phyloP scores from a whole-genome alignment of 2,329 filamentous ascomycete species.

The Diaporthe sp. region DNA sequence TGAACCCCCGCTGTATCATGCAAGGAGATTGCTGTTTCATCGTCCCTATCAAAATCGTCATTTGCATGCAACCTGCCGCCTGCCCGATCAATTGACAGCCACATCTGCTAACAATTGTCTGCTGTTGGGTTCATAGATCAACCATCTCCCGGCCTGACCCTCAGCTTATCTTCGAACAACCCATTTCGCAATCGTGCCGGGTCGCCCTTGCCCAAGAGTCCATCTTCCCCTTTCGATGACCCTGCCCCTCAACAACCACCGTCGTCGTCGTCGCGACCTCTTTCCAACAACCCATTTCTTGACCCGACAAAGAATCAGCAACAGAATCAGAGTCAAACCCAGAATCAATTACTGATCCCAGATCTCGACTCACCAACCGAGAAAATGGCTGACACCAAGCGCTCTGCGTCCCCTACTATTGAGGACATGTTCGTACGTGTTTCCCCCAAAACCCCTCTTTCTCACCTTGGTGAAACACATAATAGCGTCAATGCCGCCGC shows the following conservation, averaged over 20 bases:
- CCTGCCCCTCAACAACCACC: conserved; percentile 54
- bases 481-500: conserved; percentile 29
- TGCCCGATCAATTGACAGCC: conserved; percentile 43
- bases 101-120: conserved; percentile 43
- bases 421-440: conserved; percentile 84
- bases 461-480: conserved; percentile 27
- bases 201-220: conserved; percentile 65
- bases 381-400: conserved; percentile 64
- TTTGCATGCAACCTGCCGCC: conserved; percentile 55
- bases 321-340: conserved; percentile 45
- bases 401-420: conserved; percentile 66
- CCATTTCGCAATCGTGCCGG: conserved; percentile 82
- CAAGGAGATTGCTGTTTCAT: conserved; percentile 63
- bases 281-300: conserved; percentile 83
- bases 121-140: conserved; percentile 54
- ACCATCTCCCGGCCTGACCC: conserved; percentile 68
- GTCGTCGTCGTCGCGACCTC: conserved; percentile 60
- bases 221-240: conserved; percentile 73
- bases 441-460: conserved; percentile 25
- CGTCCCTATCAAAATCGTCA: conserved; percentile 58
- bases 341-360: conserved; percentile 49
- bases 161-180: conserved; percentile 86
- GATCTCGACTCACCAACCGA: conserved; percentile 32
- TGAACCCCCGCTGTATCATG: conserved; percentile 59
- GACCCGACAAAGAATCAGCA: conserved; percentile 62